Conservation (phyloP, 768 basidiomycete genomes). For the Coprinopsis marcescibilis region DNA sequence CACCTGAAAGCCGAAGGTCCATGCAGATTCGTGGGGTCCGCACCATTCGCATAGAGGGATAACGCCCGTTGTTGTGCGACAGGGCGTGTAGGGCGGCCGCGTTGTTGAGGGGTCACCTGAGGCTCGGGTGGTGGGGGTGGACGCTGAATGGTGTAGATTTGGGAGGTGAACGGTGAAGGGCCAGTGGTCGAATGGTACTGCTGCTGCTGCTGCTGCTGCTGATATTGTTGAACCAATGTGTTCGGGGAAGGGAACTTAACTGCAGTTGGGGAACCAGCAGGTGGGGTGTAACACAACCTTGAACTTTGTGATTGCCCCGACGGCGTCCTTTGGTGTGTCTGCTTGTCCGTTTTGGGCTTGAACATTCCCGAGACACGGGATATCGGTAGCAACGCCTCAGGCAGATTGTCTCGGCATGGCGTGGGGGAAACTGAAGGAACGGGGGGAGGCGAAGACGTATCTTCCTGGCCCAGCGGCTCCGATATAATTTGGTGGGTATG, state of each 20-base stretch:
- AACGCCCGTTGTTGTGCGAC: conserved; percentile 35
- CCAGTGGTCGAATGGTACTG: conserved; percentile 4
- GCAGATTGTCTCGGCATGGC: conserved; percentile 23
- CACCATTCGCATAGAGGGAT: conserved; percentile 52
- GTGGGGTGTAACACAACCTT: conserved; percentile 14
- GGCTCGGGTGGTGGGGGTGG: conserved; percentile 13
- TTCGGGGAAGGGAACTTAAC: neutral
- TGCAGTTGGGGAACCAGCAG: neutral
- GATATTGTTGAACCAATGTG: neutral
- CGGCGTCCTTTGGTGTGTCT: conserved; percentile 9
- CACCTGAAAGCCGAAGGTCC: conserved; percentile 62
- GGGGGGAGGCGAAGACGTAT: conserved; percentile 24
- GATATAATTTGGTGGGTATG: conserved; percentile 17
- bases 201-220: conserved; percentile 11
- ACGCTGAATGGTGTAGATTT: neutral
- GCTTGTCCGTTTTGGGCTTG: conserved; percentile 11
- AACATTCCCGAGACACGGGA: conserved; percentile 27
- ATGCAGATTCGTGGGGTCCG: conserved; percentile 56
- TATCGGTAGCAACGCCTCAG: conserved; percentile 21
- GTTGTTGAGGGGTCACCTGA: conserved; percentile 14
- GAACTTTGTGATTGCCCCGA: conserved; percentile 12
- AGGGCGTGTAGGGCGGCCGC: conserved; percentile 14
- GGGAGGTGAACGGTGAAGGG: conserved; percentile 6
- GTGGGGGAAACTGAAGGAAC: conserved; percentile 17
- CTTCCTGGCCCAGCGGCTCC: conserved; percentile 2